A percentile compares a stretch with the other conserved stretches of the same genome.
Conservation (phyloP, 805 yeast species). For the Metschnikowia gelsemii region DNA sequence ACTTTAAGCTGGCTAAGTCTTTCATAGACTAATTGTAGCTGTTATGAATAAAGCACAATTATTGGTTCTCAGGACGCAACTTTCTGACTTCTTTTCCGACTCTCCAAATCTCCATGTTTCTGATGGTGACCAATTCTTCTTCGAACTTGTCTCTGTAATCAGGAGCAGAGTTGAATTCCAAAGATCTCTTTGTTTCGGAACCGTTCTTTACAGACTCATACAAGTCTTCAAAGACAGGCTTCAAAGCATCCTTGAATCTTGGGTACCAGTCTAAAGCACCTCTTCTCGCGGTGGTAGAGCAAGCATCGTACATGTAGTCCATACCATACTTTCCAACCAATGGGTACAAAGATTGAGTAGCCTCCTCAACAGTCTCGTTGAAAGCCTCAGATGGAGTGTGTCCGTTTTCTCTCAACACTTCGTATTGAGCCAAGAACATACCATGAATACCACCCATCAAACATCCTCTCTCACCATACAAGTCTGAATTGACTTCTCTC, state of each 20-base stretch:
- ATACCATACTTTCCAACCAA: conserved; percentile 98
- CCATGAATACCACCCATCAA: conserved; percentile 99
- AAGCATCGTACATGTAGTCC: conserved; percentile 99
- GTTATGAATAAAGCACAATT: conserved; percentile 27
- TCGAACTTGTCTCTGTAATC: conserved; percentile 97
- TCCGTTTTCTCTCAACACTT: conserved; percentile 98
- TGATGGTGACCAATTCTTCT: conserved; percentile 87
- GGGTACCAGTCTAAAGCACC: conserved; percentile 99
- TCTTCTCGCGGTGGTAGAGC: conserved; percentile 99
- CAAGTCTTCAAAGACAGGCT: conserved; percentile 96
- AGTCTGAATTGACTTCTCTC: conserved; percentile 98
- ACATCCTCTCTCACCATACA: conserved; percentile 99
- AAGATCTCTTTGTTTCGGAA: conserved; percentile 95
- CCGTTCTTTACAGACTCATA: conserved; percentile 96
- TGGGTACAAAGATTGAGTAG: conserved; percentile 99
- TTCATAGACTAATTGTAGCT: conserved; percentile 35
- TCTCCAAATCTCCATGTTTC: conserved; percentile 98
- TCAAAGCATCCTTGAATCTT: conserved; percentile 95
- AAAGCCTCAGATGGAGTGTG: conserved; percentile 99
- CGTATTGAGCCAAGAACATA: conserved; percentile 99
- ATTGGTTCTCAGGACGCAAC: conserved; percentile 98
- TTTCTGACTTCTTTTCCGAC: conserved; percentile 99
- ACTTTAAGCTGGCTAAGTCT: conserved; percentile 32
- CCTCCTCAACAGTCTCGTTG: conserved; percentile 99
- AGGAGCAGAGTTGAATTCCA: conserved; percentile 96